Base-by-base conservation (phyloP, 768 basidiomycete species). In the Russula foetens region DNA sequence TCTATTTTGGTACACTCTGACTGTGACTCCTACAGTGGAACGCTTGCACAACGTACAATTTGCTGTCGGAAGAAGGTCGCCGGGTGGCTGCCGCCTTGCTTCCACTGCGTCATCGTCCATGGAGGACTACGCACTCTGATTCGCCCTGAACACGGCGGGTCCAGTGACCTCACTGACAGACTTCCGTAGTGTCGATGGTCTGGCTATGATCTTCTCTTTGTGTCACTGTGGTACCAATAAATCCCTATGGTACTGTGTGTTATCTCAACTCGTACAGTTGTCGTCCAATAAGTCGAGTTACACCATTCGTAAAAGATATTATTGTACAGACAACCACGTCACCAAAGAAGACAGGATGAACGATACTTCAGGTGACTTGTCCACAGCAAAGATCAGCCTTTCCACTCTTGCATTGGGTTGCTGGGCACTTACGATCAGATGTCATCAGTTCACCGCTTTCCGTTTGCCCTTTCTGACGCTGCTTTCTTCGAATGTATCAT, bases 31-130 rank as follows among this genome's bases (percentile, higher is more conserved):
- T 7, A 23, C 58, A 90, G 94, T 77, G 91, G 68, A 97, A 95
- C 70, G 96, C 95, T 19, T 94, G 92, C 67, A 88, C 95, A 28
- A 98, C 96, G 0, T 99, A 94, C 73, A 98, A 99, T 71, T 71
- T 99, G 24, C 79, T 99, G 48, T 74, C 88, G 0, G 96, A 99
- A 71, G 96, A 99, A 74, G 96, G 96, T 7, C 79, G 96, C 54
- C 85, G 88, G 26, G 92, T 98, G 14, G 91, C 93, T 43, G 94
- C 91, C 15, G 95, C 94, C 2, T 72, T 97, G n/a, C 76, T 95
- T 21, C 93, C 94, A 4, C 65, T 85, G 19, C 72, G 75, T 7
- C 77, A 79, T 45, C 76, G 75, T 35, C 46, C 71, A n/a, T 88
- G 86, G 88, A 71, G 72, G 46, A 79, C 29, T 31, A 58, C 21